phyloP scores from a whole-genome alignment of 305 asterid genomes.

The Withania somnifera region DNA sequence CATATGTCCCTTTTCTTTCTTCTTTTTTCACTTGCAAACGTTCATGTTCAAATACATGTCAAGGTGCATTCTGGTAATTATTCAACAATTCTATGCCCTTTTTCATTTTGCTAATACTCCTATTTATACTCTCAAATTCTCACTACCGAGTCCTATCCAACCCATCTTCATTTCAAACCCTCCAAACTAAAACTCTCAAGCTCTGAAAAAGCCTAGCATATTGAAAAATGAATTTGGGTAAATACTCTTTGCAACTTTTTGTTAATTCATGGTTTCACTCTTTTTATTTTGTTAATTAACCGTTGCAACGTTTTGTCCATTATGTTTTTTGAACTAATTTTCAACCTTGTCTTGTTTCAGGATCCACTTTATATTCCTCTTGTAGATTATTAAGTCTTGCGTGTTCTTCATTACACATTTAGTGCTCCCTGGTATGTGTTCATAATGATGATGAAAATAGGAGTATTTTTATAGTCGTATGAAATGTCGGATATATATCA shows the following conservation, averaged over 20 bases:
- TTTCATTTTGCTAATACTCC: neutral
- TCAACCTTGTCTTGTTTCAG: neutral
- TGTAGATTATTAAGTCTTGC: neutral
- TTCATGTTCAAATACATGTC: constrained; percentile 29
- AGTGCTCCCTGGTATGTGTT: neutral
- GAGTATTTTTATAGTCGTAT: neutral
- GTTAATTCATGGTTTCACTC: neutral
- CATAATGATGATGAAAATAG: neutral
- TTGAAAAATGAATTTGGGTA: neutral
- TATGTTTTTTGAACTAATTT: neutral
- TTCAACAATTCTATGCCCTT: constrained; percentile 2
- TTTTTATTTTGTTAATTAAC: neutral
- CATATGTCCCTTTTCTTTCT: constrained; percentile 38
- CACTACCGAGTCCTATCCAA: neutral
- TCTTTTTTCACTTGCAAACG: constrained; percentile 20
- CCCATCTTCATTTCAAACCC: constrained; percentile 4
- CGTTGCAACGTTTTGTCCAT: neutral
- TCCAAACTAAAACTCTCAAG: neutral
- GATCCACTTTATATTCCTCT: neutral
- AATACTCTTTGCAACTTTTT: neutral
- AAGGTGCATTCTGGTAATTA: constrained; percentile 21
- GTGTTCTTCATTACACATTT: neutral
- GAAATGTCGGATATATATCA: constrained; percentile 9
- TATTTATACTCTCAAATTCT: constrained; percentile 11
- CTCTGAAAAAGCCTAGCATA: neutral